Percentiles rank a stretch among this genome's conserved stretches.
Conservation (phyloP, 345 rosid species). For the Brassica napus region Da-Ae NC_063449.1:48190001-48190500, state of each 20-base stretch:
- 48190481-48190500: slow-evolving; percentile 32
- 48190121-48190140: slow-evolving; percentile 37
- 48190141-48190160: slow-evolving; percentile 16
- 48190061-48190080: slow-evolving; percentile 30
- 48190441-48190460: not conserved
- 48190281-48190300: slow-evolving; percentile 24
- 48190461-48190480: not conserved
- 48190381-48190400: slow-evolving; percentile 8
- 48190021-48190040: slow-evolving; percentile 27
- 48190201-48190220: slow-evolving; percentile 13
- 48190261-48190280: slow-evolving; percentile 28
- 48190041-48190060: slow-evolving; percentile 28
- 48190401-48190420: not conserved
- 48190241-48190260: slow-evolving; percentile 3
- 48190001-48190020: slow-evolving; percentile 46
- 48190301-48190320: slow-evolving; percentile 33
- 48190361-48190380: not conserved
- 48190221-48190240: not conserved
- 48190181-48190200: slow-evolving; percentile 24
- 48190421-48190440: not conserved
- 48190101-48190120: slow-evolving; percentile 47
- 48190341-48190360: slow-evolving; percentile 4
- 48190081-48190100: slow-evolving; percentile 34
- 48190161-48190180: slow-evolving; percentile 36
- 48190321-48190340: slow-evolving; percentile 17